These are phyloP conservation scores for Starmerella roubikii DNA, from an alignment of 805 yeast species.

Conservation along the genomic window DNA sequence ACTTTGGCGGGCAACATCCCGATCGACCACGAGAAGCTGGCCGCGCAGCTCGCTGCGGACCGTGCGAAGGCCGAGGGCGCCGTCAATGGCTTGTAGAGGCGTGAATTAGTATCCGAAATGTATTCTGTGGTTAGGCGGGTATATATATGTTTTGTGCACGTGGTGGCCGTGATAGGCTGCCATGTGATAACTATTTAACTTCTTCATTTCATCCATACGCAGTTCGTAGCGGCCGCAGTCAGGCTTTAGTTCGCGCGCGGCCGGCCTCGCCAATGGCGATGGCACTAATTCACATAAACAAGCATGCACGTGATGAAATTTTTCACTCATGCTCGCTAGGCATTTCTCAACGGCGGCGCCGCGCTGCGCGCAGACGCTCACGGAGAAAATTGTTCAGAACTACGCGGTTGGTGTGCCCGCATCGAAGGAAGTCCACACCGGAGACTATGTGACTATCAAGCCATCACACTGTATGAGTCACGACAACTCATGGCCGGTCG, in stretches of 20 bases:
- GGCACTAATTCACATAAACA: no score
- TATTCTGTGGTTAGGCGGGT: no score
- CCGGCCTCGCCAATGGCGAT: no score
- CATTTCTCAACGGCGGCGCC: slow-evolving; percentile 9
- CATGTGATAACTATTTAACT: neutral
- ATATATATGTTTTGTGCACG: no score
- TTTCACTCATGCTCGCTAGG: no score
- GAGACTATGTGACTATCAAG: slow-evolving; percentile 86
- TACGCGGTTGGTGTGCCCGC: slow-evolving; percentile 75
- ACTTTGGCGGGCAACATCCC: slow-evolving; percentile 25
- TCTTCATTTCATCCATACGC: no score
- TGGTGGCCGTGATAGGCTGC: no score
- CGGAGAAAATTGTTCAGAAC: slow-evolving; percentile 89
- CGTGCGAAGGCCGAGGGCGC: slow-evolving; percentile 12
- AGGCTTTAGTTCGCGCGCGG: no score
- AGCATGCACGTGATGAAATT: no score
- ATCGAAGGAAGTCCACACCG: slow-evolving; percentile 67
- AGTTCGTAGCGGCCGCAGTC: no score
- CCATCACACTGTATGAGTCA: slow-evolving; percentile 99
- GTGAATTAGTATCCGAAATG: neutral
- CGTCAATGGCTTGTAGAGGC: slow-evolving; percentile 3
- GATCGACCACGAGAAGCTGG: slow-evolving; percentile 18
- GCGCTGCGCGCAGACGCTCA: slow-evolving; percentile 51
- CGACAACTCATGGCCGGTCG: slow-evolving; percentile 99
- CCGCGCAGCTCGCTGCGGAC: slow-evolving; percentile 12